Base-by-base conservation (phyloP, 148 eudicot species). In the Silene latifolia region DNA sequence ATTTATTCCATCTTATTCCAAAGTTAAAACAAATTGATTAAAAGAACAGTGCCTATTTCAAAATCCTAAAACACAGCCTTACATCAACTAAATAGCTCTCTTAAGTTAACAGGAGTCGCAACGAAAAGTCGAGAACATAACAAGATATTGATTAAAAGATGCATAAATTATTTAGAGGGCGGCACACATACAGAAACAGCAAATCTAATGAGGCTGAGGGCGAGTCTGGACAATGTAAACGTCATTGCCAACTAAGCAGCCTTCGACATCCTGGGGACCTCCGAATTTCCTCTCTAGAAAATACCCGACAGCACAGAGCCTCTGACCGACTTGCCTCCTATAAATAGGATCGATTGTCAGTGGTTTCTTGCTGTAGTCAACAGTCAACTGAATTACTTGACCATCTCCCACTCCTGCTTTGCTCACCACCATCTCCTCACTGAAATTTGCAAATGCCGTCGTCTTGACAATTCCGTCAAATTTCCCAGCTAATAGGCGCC, bases 361-460 rank as follows among this genome's bases (percentile, higher is more conserved):
- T 0, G 89, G 91, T 60, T 94, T 91, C 82, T 84, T 88, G 85
- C 97, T 94, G 72, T 94, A 91, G 77, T 94, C 98, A 0, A 91
- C 93, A 0, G 86, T 85, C 80, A 88, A 69, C 23, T 32, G 85
- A 21, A 87, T 13, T 44, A 91, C 97, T 73, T 91, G 89, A 21
- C 97, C 98, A 61, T 94, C 89, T 3, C 90, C 90, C 3, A 85
- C 86, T 60, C 91, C 93, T 5, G 71, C 81, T 25, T 81, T 82
- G 46, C 79, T 72, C 20, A 90, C 90, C 61, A 87, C 76, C 86
- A 91, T 78, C 85, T 94, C 97, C 87, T 91, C 88, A 20, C 98
- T 94, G 84, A 94, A 94, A 73, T 94, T 94, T 3, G 93, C 98
- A 69, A 94, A 94, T 0, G 98, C 97, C 78, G 88, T 63, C 7